Percentiles rank a stretch among this genome's conserved stretches.
Conservation (phyloP, 441 rosid species). For the Syzygium malaccense region DNA sequence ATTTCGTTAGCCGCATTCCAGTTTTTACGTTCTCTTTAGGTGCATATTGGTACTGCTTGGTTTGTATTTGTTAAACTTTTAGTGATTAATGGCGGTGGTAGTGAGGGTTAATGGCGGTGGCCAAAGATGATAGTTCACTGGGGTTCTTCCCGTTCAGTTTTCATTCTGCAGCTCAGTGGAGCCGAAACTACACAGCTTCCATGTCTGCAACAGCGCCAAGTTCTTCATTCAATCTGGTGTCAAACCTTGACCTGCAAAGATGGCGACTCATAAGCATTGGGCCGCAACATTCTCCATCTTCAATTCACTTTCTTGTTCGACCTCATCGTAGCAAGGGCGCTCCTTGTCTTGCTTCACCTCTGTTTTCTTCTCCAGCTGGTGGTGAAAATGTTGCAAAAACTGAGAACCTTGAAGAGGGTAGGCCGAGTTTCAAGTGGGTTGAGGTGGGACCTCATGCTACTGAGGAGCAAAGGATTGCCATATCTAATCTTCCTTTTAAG, state of each 20-base stretch:
- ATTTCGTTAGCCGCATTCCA: neutral
- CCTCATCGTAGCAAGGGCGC: neutral
- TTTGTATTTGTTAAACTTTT: accelerated
- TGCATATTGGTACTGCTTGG: neutral
- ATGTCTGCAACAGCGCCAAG: neutral
- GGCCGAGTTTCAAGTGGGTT: neutral
- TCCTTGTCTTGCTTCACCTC: neutral
- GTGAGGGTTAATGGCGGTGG: neutral
- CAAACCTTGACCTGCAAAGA: neutral
- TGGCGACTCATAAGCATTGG: neutral
- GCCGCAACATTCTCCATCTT: neutral
- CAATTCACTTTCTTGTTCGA: neutral
- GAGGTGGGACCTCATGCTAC: neutral
- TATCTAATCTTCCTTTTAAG: slow-evolving; percentile 43
- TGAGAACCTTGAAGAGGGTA: neutral
- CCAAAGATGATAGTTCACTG: neutral
- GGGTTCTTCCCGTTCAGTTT: neutral
- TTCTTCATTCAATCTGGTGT: neutral
- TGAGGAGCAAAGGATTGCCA: slow-evolving; percentile 40
- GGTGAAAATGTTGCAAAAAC: neutral
- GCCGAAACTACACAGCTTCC: neutral
- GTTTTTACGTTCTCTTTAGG: neutral
- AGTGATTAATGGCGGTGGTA: neutral
- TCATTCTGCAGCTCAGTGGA: neutral
- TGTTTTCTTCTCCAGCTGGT: neutral